Percentiles rank a stretch among this genome's conserved stretches.
Evolutionary conservation across 1,284 basidiomycete genomes (phyloP).

Genomic region (Apiotrichum sp.): DNA sequence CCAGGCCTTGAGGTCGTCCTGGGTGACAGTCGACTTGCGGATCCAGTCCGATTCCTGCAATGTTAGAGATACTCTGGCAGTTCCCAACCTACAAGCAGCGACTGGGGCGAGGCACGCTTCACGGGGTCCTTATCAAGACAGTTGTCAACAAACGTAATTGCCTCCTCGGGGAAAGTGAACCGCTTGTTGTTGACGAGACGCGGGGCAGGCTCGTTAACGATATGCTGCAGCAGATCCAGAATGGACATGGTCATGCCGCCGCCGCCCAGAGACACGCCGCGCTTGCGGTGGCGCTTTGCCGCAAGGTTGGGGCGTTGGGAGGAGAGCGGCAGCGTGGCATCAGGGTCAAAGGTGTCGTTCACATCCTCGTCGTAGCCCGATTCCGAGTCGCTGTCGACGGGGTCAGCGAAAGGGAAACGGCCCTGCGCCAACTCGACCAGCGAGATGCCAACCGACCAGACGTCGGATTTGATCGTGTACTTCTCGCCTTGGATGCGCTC

Average conservation of each 20-base stretch:
- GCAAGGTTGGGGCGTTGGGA: constrained; percentile 28
- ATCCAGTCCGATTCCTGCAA: constrained; percentile 38
- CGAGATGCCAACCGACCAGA: constrained; percentile 94
- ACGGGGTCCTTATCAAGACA: constrained; percentile 80
- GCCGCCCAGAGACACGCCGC: constrained; percentile 70
- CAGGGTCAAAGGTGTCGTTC: constrained; percentile 33
- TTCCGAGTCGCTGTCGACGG: constrained; percentile 61
- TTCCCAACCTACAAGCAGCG: constrained; percentile 55
- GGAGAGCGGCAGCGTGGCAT: constrained; percentile 35
- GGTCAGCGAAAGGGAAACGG: constrained; percentile 83
- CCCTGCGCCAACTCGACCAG: constrained; percentile 89
- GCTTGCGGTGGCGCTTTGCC: constrained; percentile 56
- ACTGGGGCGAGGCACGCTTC: constrained; percentile 68
- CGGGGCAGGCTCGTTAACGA: constrained; percentile 93
- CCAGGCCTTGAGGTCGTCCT: constrained; percentile 32
- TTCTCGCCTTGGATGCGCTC: constrained; percentile 97
- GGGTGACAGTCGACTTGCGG: constrained; percentile 26
- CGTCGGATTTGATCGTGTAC: constrained; percentile 95
- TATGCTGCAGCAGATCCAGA: constrained; percentile 91
- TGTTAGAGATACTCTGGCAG: neutral
- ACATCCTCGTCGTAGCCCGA: constrained; percentile 52
- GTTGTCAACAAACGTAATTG: constrained; percentile 71
- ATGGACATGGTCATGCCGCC: constrained; percentile 96
- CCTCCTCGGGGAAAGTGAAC: constrained; percentile 56
- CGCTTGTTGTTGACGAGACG: constrained; percentile 54